phyloP scores from a whole-genome alignment of 306 rosid genomes.

The Vicia faba region DNA sequence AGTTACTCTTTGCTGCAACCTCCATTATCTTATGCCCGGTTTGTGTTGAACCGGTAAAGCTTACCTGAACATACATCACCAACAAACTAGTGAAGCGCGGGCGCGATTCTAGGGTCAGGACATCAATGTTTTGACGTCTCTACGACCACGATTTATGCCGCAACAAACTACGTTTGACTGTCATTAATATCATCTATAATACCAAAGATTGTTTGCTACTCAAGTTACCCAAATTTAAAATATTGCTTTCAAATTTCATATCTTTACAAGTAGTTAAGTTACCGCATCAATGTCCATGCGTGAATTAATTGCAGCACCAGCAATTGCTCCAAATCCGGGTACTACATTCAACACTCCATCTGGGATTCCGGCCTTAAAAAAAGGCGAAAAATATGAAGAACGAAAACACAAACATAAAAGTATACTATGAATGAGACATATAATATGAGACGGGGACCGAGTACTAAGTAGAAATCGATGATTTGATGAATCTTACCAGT shows the following conservation, averaged over 20 bases:
- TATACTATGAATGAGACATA: not conserved
- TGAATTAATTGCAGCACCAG: slow-evolving; percentile 69
- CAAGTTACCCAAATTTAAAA: not conserved
- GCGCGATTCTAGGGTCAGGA: too few species aligned
- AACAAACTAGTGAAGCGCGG: too few species aligned
- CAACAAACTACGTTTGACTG: not conserved
- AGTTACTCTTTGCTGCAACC: too few species aligned
- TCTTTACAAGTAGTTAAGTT: not conserved
- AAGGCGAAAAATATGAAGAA: not conserved
- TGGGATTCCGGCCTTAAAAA: slow-evolving; percentile 73
- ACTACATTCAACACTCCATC: slow-evolving; percentile 80
- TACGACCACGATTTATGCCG: not conserved
- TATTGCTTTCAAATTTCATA: not conserved
- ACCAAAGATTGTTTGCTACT: not conserved
- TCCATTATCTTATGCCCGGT: too few species aligned
- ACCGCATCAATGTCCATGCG: slow-evolving; percentile 77
- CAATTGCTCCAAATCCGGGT: slow-evolving; percentile 70
- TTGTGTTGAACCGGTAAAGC: too few species aligned
- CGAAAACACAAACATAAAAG: too few species aligned
- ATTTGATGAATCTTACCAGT: too few species aligned
- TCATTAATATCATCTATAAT: not conserved
- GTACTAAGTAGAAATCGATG: too few species aligned
- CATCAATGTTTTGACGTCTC: too few species aligned
- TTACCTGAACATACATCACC: too few species aligned
- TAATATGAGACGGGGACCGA: not conserved